Evolutionary conservation across 2,329 filamentous ascomycete genomes (phyloP), one percentile per base, ranked within the genome.

Genomic region (Fusarium sp.): DNA sequence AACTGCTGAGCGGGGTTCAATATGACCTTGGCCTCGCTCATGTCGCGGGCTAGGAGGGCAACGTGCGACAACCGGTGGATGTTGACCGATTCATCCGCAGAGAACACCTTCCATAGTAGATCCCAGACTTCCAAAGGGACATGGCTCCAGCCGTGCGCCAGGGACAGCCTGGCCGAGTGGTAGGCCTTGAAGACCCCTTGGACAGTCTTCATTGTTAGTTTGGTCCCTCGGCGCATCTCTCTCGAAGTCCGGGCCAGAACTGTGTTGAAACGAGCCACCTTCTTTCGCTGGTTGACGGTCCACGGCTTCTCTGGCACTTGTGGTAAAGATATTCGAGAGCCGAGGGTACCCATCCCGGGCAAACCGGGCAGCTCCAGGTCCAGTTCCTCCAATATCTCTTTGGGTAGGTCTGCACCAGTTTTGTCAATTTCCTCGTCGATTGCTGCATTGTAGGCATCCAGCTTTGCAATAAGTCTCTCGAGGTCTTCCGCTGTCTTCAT

Each of bases 51-150:
- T 4, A 95, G 83, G 34, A 84, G 80, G 62, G 87, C 87, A 31
- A 93, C 79, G 74, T 91, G 90, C 7, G 85, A 80, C 76, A 92
- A 85, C 31, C 89, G 87, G 68, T 89, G 83, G 46, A 86, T 78
- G 76, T 89, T 86, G 36, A 82, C 66, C 10, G 80, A 76, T 43
- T 87, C 83, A 8, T 86, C 82, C 46, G 84, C 83, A 1, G 89
- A 88, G 44, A 91, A 82, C 2, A 88, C 79, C 31, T 85, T 82
- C 92, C 92, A 95, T 9, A 95, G 78, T 2, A 89, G 77, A n/a
- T 87, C 80, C 88, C 92, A 92, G 6, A 88, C 84, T 15, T 87
- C 83, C 10, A 83, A 75, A 1, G 91, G 87, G n/a, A 94, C 84
- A 31, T 84, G 83, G 37, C 83, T 77, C 80, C 89, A 86, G 10